Base-by-base conservation (phyloP, 306 rosid genomes). In the Prosopis cineraria region DNA sequence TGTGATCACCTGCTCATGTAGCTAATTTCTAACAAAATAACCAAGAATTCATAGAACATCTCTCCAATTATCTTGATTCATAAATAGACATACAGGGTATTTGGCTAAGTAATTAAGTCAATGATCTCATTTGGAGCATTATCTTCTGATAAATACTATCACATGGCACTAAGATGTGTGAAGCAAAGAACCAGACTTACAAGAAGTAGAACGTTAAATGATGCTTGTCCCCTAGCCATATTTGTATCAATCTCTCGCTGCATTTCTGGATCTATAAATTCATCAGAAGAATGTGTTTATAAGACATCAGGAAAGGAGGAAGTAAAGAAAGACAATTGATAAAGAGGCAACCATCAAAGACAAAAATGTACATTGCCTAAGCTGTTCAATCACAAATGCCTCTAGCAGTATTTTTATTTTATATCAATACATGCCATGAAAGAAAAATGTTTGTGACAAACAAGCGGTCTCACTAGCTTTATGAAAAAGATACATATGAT, bases 171-270 rank as follows among this genome's bases (percentile, higher is more conserved):
- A 47, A 64, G 48, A 66, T 78, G 22, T 72, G 31, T 71, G 34
- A 19, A 79, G 41, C 53, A 36, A 37, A 73, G 63, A 73, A 72
- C 31, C 24, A 74, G 72, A 77, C 87, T 53, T 86, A 86, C 89
- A 83, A 83, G 50, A 73, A 80, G 87, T 64, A 62, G 66, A 80
- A 86, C 79, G 50, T 80, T 78, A 74, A 86, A 86, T 6, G 55
- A 45, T 67, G 87, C 89, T 83, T 78, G 77, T 74, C 87, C 89
- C 83, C 70, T 83, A 25, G 89, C 80, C 27, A 86, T 66, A 72
- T 80, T 63, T 70, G 87, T 80, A 55, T 83, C 85, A 45, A 86
- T 86, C 74, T 86, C 87, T 53, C 10, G 80, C 62, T 86, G 81
- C 89, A 86, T 86, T 72, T 80, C 85, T 2, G 76, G 63, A 62